Conservation (phyloP, 768 basidiomycete species). For the Tulasnella sp. region DNA sequence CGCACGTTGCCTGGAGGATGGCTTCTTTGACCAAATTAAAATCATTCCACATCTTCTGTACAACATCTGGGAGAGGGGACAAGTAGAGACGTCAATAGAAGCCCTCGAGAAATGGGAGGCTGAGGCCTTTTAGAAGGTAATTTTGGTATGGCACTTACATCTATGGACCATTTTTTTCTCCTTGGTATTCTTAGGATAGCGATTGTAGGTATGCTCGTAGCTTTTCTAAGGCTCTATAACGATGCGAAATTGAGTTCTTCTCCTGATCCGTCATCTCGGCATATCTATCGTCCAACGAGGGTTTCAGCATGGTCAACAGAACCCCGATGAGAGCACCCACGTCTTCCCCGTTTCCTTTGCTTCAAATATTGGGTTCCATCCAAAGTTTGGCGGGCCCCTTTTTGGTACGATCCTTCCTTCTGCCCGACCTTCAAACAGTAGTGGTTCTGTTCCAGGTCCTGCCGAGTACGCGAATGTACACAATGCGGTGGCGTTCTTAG, state of each 20-base stretch:
- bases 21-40: slow-evolving; percentile 5
- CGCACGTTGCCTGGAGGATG: background rate
- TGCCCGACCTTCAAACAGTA: slow-evolving; percentile 80
- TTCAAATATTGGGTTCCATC: slow-evolving; percentile 87
- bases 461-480: slow-evolving; percentile 95
- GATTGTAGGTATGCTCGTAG: slow-evolving; percentile 43
- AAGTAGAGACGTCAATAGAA: background rate
- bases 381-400: slow-evolving; percentile 69
- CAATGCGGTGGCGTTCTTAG: slow-evolving; percentile 74
- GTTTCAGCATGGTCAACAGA: background rate
- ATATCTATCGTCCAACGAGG: slow-evolving; percentile 37
- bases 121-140: background rate
- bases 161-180: background rate
- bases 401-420: slow-evolving; percentile 85
- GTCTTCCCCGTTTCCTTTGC: slow-evolving; percentile 69
- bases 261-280: slow-evolving; percentile 57
- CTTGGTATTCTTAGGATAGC: background rate
- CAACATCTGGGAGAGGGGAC: slow-evolving; percentile 11
- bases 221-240: slow-evolving; percentile 61
- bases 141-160: background rate
- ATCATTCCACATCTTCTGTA: slow-evolving; percentile 10
- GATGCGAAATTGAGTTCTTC: slow-evolving; percentile 61
- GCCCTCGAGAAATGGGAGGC: slow-evolving; percentile 4
- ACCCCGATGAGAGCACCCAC: slow-evolving; percentile 37
- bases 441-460: slow-evolving; percentile 51